These are phyloP conservation scores for Neopestalotiopsis sp. DNA, from an alignment of 2,329 filamentous ascomycete genomes.

Conservation along the genomic window DNA sequence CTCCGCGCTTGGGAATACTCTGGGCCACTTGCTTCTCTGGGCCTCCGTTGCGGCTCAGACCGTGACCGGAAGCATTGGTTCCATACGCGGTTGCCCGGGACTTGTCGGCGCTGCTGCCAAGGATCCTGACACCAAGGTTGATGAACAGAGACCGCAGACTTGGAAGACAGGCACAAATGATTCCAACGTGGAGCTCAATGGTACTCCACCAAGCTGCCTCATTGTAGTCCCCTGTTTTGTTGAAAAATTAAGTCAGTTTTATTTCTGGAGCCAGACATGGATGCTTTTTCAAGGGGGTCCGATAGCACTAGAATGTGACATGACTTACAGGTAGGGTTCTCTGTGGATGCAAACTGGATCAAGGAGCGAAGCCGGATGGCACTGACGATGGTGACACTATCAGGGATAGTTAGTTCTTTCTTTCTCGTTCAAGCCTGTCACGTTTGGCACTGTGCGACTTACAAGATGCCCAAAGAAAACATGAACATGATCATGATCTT, in stretches of 20 bases:
- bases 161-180: slow-evolving; percentile 50
- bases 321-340: slow-evolving; percentile 43
- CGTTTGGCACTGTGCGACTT: slow-evolving; percentile 24
- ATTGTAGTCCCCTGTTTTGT: slow-evolving; percentile 43
- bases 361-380: slow-evolving; percentile 48
- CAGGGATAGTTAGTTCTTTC: slow-evolving; percentile 11
- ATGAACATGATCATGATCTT: slow-evolving; percentile 40
- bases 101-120: slow-evolving; percentile 20
- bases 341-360: slow-evolving; percentile 44
- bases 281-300: not conserved
- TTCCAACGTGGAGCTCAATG: slow-evolving; percentile 46
- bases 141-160: slow-evolving; percentile 34
- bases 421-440: not conserved
- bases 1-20: slow-evolving; percentile 20
- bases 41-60: not conserved
- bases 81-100: slow-evolving; percentile 15
- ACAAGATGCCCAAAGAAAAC: slow-evolving; percentile 44
- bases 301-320: not conserved
- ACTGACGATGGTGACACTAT: slow-evolving; percentile 48
- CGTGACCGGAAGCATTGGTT: slow-evolving; percentile 9
- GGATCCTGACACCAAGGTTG: slow-evolving; percentile 20
- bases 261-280: slow-evolving; percentile 39
- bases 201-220: slow-evolving; percentile 45
- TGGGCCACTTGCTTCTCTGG: slow-evolving; percentile 1
- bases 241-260: slow-evolving; percentile 38